Base-by-base conservation (phyloP, 106 monocot genomes). In the Platanthera guangdongensis region DNA sequence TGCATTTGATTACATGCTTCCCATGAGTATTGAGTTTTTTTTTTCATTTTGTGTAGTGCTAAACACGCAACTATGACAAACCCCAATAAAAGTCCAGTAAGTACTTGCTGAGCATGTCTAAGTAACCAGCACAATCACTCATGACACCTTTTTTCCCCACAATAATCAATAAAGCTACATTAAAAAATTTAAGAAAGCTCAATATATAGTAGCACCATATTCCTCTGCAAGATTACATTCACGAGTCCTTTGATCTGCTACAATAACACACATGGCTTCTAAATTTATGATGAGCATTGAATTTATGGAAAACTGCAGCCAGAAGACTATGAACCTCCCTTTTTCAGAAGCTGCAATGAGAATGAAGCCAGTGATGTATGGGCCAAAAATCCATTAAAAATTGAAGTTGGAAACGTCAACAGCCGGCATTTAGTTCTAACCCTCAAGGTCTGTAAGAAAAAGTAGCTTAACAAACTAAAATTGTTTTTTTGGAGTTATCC, bases 381-480 rank as follows among this genome's bases (percentile, higher is more conserved):
- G 99, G 81, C 76, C 39, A 99, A 90, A 75, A 90, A 85, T 74
- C 99, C 99, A 60, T 79, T 99, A 53, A 92, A 84, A 83, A 94
- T 94, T 92, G 88, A 94, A 64, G 88, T 99, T 47, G 99, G 99
- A 30, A 94, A 99, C 79, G 90, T 99, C 70, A 92, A 99, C 82
- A 94, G 99, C 88, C 94, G 88, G 71, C 99, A 99, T 77, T 78
- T 99, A 28, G 79, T 99, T 18, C 83, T 99, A 81, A 81, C 99
- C 74, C 79, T 99, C 73, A 99, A 99, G 99, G 99, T 99, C 73
- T 16, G 25, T 11, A 51, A 4, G 57, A 18, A 76, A 25, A 78
- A 19, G 3, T 14, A 15, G 12, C 72, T 74, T 14, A 39, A 14
- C 51, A 45, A 74, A 7, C 0, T 28, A 4, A 54, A 62, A 9